Evolutionary conservation across 1,139 yeast genomes (phyloP).

Genomic region (Spathaspora jeffriesii): DNA sequence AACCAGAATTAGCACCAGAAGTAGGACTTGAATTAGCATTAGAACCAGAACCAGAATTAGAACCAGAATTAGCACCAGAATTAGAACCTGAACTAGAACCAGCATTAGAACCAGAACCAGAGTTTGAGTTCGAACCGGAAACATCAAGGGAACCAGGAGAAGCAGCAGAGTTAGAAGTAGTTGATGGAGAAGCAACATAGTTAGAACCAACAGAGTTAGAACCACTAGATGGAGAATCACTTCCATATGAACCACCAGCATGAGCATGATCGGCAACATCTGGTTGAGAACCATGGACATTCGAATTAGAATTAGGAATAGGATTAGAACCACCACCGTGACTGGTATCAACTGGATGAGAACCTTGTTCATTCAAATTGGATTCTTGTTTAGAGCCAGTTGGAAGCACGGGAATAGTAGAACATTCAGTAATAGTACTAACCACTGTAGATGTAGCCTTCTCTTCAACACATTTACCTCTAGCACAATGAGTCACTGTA

Average conservation of each 20-base stretch:
- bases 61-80: too few relatives aligned
- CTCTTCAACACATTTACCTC: conserved; percentile 3
- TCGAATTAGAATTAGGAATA: background rate
- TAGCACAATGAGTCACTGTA: conserved; percentile 4
- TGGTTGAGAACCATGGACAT: background rate
- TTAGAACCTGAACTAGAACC: too few relatives aligned
- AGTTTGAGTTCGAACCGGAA: too few relatives aligned
- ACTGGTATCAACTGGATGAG: background rate
- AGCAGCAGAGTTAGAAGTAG: too few relatives aligned
- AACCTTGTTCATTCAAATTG: background rate
- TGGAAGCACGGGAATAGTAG: conserved; percentile 3
- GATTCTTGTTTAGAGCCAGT: conserved; percentile 1
- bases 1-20: too few relatives aligned
- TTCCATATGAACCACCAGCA: conserved; percentile 2
- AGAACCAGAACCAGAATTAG: too few relatives aligned
- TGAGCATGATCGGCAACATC: background rate
- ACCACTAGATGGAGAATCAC: background rate
- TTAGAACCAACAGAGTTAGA: background rate
- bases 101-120: too few relatives aligned
- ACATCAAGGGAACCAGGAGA: too few relatives aligned
- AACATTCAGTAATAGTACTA: background rate
- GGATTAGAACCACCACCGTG: background rate
- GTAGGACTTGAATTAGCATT: too few relatives aligned
- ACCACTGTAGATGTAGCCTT: background rate
- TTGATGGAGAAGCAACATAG: background rate